Evolutionary conservation across 2,329 filamentous ascomycete species (phyloP).

Genomic region (Colletotrichum chrysophilum): DNA sequence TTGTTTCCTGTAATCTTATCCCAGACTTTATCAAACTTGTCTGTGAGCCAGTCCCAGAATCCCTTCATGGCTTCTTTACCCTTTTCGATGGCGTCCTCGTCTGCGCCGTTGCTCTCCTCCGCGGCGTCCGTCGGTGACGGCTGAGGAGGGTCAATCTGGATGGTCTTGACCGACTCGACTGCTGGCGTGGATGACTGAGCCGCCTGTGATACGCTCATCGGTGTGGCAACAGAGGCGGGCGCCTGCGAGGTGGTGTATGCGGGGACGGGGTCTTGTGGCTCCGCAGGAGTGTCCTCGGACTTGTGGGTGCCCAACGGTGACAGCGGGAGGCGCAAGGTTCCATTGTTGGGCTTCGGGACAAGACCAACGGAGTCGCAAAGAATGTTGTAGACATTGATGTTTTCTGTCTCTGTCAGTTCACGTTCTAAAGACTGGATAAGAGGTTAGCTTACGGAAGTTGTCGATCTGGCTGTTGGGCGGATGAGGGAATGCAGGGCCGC

Average conservation of each 20-base stretch:
- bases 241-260: conserved; percentile 22
- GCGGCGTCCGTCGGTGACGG: conserved; percentile 22
- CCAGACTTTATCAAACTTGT: conserved; percentile 52
- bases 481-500: conserved; percentile 92
- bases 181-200: conserved; percentile 12
- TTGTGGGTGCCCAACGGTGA: conserved; percentile 67
- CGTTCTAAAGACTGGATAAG: neutral
- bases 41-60: conserved; percentile 58
- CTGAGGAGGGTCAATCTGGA: conserved; percentile 25
- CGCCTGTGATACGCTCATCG: conserved; percentile 18
- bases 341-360: conserved; percentile 80
- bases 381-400: conserved; percentile 94
- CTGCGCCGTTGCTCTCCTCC: conserved; percentile 25
- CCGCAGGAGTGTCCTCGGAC: conserved; percentile 49
- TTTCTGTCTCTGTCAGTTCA: conserved; percentile 64
- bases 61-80: conserved; percentile 33
- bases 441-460: conserved; percentile 75
- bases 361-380: conserved; percentile 87
- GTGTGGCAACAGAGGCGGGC: neutral
- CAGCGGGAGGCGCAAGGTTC: conserved; percentile 78
- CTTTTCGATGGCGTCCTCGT: conserved; percentile 33
- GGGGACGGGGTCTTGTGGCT: conserved; percentile 58
- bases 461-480: conserved; percentile 79
- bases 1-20: conserved; percentile 41
- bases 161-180: conserved; percentile 12